Base-by-base conservation (phyloP, 345 rosid genomes). In the Eucalyptus sp. region DNA sequence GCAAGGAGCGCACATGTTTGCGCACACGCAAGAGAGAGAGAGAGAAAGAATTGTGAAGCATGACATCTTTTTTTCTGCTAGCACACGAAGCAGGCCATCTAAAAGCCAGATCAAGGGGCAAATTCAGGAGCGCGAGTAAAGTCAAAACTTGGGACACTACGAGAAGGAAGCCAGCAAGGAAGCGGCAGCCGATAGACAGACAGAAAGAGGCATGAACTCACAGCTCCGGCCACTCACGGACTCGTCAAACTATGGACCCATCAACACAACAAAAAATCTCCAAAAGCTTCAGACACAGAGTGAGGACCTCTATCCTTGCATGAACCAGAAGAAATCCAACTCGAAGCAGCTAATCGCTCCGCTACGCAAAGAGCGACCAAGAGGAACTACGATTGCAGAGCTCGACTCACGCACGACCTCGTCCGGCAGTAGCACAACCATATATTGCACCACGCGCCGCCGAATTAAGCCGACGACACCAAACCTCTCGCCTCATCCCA, bases 1-100 rank as follows among this genome's bases (percentile, higher is more conserved):
- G 83, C 27, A 76, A 76, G 27, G 48, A 76, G 83, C 24, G 8
- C 58, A 52, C 25, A 10, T 52, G 58, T 52, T 8, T 44, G 27
- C 4, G 7, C 3, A 5, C 24, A n/a, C 3, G 66, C 3, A 5
- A 43, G 44, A 43, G 44, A 6, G 44, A 43, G 17, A 0, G 13
- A 31, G 25, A 17, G 25, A 37, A 14, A 37, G 24, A 10, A 41
- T 31, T 68, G 22, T 68, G 80, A 68, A 68, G 37, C 80, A 22
- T 7, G 83, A 71, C 83, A 10, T 71, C 46, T 71, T 37, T 71
- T 62, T 71, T 37, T 71, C 83, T 71, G 83, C 46, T 71, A 71
- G 83, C 83, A 41, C 83, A 71, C 27, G 27, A 71, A 71, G 46
- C 46, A 10, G 14, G 46, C 37, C 83, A 71, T 71, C 46, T 71